These are phyloP conservation scores for Pichia sp. DNA, from an alignment of 1,139 yeast species.

Conservation along the genomic window DNA sequence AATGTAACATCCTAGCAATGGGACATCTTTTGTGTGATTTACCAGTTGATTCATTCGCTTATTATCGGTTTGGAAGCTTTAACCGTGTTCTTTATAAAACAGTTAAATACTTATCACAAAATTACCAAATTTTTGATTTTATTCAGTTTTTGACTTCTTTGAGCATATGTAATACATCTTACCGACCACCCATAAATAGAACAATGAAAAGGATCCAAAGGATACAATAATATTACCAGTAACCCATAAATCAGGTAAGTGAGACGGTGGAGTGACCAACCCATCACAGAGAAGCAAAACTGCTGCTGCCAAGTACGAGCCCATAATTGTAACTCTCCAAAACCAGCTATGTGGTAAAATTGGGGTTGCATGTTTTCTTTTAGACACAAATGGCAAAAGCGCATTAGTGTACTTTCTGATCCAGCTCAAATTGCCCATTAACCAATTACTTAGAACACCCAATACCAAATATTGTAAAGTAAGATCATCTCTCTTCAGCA, in stretches of 20 bases:
- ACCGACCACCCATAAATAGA: conserved; percentile 71
- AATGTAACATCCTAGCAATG: no score
- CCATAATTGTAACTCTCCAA: conserved; percentile 48
- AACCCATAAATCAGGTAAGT: conserved; percentile 82
- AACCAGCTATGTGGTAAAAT: conserved; percentile 43
- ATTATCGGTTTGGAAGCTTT: no score
- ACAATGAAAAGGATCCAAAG: conserved; percentile 64
- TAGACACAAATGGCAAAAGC: conserved; percentile 19
- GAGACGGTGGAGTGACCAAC: conserved; percentile 41
- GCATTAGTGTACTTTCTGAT: conserved; percentile 34
- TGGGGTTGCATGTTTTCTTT: conserved; percentile 31
- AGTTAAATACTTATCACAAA: no score
- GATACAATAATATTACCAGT: conserved; percentile 65
- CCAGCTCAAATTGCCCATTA: conserved; percentile 54
- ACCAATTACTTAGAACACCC: conserved; percentile 70
- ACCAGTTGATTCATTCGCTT: no score
- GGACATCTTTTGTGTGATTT: no score
- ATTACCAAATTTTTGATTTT: no score
- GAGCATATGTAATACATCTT: conserved; percentile 31
- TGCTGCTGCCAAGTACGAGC: conserved; percentile 51
- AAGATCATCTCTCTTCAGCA: conserved; percentile 69
- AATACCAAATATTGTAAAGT: conserved; percentile 61
- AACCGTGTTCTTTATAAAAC: no score
- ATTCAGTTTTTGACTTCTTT: conserved; percentile 5
- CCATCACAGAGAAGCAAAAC: conserved; percentile 49